Conservation (phyloP, 225 moss, liverwort and hornwort species). For the Antitrichia curtipendula region DNA sequence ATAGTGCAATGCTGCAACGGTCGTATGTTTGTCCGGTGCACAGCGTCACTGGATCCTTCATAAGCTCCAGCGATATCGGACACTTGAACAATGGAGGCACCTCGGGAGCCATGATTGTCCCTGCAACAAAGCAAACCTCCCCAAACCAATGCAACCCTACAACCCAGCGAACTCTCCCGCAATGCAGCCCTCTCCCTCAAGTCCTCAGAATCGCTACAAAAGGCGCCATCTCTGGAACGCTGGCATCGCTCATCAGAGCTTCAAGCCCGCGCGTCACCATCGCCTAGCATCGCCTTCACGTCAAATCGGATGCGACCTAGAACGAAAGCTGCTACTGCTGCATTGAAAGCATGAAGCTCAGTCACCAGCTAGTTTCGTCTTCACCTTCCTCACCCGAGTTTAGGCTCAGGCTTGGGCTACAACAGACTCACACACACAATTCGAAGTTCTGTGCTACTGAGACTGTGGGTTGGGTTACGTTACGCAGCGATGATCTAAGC, state of each 20-base stretch:
- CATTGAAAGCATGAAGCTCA: not conserved
- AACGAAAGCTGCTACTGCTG: not conserved
- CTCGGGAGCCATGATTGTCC: constrained; percentile 9
- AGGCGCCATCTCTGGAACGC: not conserved
- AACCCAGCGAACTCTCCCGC: not conserved
- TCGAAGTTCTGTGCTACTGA: no score
- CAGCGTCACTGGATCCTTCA: constrained; percentile 81
- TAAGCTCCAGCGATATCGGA: constrained; percentile 87
- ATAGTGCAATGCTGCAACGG: constrained; percentile 65
- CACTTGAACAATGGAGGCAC: constrained; percentile 76
- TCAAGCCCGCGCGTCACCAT: not conserved
- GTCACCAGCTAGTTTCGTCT: not conserved
- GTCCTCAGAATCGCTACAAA: not conserved
- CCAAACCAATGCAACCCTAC: not conserved
- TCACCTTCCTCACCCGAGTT: not conserved
- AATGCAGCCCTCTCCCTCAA: not conserved
- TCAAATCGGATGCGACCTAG: not conserved
- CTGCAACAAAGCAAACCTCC: not conserved
- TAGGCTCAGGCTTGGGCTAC: not conserved
- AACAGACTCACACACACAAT: no score
- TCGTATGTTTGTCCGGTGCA: constrained; percentile 92
- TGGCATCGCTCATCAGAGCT: not conserved
- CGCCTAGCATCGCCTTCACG: not conserved
- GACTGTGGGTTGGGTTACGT: not conserved
- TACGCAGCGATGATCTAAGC: no score